Evolutionary conservation across 164 flowering plant genomes (phyloP).

Genomic region (Vitis amurensis): DNA sequence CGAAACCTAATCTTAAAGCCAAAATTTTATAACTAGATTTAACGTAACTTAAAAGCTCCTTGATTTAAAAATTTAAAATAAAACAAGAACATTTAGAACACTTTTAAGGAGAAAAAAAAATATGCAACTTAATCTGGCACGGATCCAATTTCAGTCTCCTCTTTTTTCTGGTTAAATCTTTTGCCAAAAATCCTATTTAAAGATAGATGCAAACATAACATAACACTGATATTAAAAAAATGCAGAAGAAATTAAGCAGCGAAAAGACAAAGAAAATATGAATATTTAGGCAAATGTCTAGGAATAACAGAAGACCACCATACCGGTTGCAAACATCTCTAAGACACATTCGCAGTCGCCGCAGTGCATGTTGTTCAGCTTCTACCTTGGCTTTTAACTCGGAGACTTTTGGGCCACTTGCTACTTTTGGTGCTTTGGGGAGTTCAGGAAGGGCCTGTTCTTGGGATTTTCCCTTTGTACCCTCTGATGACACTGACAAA

Average conservation of each 20-base stretch:
- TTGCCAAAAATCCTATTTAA: no score
- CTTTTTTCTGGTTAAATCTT: no score
- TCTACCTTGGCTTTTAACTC: conserved; percentile 92
- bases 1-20: no score
- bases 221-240: neutral
- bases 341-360: conserved; percentile 95
- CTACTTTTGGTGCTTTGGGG: conserved; percentile 84
- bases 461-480: conserved; percentile 32
- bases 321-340: conserved; percentile 98
- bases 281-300: neutral
- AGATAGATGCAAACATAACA: neutral
- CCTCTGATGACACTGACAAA: conserved; percentile 62
- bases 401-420: conserved; percentile 82
- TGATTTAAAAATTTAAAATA: no score
- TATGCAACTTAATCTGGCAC: no score
- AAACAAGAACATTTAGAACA: no score
- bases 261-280: neutral
- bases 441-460: conserved; percentile 64
- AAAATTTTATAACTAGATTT: no score
- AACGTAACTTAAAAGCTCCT: no score
- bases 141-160: no score
- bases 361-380: conserved; percentile 98
- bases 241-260: neutral
- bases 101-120: no score
- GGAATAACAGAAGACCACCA: conserved; percentile 7